phyloP scores from a whole-genome alignment of 1,139 yeast genomes.

The Suhomyces coccinellae region DNA sequence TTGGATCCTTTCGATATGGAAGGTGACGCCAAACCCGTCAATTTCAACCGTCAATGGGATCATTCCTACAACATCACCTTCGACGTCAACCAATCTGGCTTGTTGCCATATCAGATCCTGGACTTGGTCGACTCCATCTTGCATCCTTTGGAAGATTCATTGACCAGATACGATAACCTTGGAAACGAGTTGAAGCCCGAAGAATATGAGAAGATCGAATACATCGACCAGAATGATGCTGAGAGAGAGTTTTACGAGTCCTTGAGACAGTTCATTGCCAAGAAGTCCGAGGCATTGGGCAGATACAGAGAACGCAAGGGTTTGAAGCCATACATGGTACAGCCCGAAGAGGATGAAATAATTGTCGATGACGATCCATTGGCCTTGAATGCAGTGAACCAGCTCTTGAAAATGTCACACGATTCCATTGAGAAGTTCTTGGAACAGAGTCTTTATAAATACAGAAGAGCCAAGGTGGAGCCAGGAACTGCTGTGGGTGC shows the following conservation, averaged over 20 bases:
- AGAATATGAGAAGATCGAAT: conserved; percentile 51
- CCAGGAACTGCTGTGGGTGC: conserved; percentile 99
- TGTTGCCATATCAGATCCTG: conserved; percentile 71
- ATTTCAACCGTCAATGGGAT: conserved; percentile 92
- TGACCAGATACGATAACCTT: conserved; percentile 70
- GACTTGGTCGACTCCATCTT: conserved; percentile 57
- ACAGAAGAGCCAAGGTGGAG: conserved; percentile 88
- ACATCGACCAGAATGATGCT: conserved; percentile 80
- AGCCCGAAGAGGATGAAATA: conserved; percentile 45
- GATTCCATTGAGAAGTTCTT: conserved; percentile 66
- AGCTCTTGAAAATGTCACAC: conserved; percentile 70
- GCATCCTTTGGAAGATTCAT: conserved; percentile 57
- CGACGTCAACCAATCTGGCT: conserved; percentile 51
- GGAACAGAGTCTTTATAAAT: conserved; percentile 75
- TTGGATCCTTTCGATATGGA: conserved; percentile 99
- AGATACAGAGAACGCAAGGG: conserved; percentile 56
- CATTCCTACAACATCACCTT: conserved; percentile 80
- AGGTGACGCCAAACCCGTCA: conserved; percentile 96
- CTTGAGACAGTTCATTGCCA: conserved; percentile 58
- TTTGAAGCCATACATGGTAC: conserved; percentile 32
- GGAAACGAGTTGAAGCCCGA: conserved; percentile 53
- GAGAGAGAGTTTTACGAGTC: conserved; percentile 82
- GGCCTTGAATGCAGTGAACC: conserved; percentile 58
- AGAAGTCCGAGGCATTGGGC: conserved; percentile 60
- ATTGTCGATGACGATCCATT: conserved; percentile 51